phyloP scores from a whole-genome alignment of 345 rosid species.

The Ricinus communis region DNA sequence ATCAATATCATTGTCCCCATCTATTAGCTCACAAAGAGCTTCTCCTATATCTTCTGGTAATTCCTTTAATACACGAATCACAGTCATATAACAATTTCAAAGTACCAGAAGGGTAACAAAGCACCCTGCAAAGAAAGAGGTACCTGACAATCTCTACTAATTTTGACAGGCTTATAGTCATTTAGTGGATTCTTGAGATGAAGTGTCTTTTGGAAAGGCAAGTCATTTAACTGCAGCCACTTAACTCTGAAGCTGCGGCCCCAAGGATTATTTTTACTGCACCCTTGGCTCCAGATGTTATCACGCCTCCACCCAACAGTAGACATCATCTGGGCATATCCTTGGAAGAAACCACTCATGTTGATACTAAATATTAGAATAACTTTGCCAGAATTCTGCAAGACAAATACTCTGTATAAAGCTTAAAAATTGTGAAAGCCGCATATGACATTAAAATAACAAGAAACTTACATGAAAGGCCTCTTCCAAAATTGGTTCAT shows the following conservation, averaged over 20 bases:
- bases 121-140: constrained; percentile 13
- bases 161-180: constrained; percentile 92
- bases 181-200: constrained; percentile 94
- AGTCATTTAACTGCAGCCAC: constrained; percentile 76
- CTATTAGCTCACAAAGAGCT: constrained; percentile 89
- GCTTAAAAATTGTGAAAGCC: constrained; percentile 27
- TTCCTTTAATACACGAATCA: constrained; percentile 48
- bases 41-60: constrained; percentile 83
- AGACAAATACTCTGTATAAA: constrained; percentile 34
- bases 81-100: constrained; percentile 10
- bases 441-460: constrained; percentile 19
- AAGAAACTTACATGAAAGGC: constrained; percentile 75
- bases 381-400: constrained; percentile 85
- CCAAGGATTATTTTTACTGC: constrained; percentile 85
- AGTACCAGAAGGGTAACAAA: constrained; percentile 6
- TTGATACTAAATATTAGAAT: constrained; percentile 90
- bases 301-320: constrained; percentile 93
- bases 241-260: constrained; percentile 90
- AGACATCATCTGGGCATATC: constrained; percentile 96
- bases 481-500: constrained; percentile 93
- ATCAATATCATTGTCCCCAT: constrained; percentile 52
- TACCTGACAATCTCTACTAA: constrained; percentile 99
- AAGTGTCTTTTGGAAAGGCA: constrained; percentile 94
- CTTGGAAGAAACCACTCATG: constrained; percentile 99
- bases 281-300: constrained; percentile 84